phyloP scores from a whole-genome alignment of 2,329 filamentous ascomycete genomes.

The Meredithiella fracta region DNA sequence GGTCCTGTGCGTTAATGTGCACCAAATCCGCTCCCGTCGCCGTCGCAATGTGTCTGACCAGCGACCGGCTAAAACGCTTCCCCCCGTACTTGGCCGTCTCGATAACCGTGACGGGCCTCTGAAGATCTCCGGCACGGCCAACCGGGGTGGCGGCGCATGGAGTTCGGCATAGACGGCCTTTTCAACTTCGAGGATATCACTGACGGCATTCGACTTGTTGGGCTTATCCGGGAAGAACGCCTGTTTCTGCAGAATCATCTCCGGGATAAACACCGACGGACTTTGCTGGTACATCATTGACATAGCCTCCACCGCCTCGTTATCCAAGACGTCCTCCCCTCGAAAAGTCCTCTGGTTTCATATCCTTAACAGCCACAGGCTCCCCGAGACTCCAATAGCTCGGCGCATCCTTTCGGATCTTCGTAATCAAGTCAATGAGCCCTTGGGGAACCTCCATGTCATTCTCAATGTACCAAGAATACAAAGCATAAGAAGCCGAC shows the following conservation, averaged over 20 bases:
- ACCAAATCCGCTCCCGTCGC: slow-evolving; percentile 50
- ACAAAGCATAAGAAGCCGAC: slow-evolving; percentile 7
- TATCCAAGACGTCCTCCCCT: slow-evolving; percentile 11
- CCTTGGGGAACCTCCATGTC: neutral
- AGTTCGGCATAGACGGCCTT: slow-evolving; percentile 15
- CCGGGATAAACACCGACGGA: slow-evolving; percentile 20
- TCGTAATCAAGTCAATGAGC: slow-evolving; percentile 6
- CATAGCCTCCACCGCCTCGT: slow-evolving; percentile 11
- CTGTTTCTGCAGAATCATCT: slow-evolving; percentile 15
- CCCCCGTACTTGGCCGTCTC: slow-evolving; percentile 25
- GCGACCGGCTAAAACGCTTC: slow-evolving; percentile 24
- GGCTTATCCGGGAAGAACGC: slow-evolving; percentile 14
- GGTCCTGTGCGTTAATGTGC: slow-evolving; percentile 48
- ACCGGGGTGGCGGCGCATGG: slow-evolving; percentile 11
- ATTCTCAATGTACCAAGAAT: slow-evolving; percentile 11
- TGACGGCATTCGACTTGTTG: slow-evolving; percentile 8
- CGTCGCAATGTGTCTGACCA: slow-evolving; percentile 47
- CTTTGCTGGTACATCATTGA: slow-evolving; percentile 15
- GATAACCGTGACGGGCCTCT: slow-evolving; percentile 25
- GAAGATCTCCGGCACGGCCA: slow-evolving; percentile 14
- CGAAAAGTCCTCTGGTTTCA: slow-evolving; percentile 8
- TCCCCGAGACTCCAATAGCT: slow-evolving; percentile 8
- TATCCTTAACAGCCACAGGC: slow-evolving; percentile 8
- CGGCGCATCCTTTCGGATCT: slow-evolving; percentile 10
- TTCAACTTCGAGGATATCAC: slow-evolving; percentile 14